phyloP scores from a whole-genome alignment of 768 basidiomycete species.

The Strobilomyces dryophilus region DNA sequence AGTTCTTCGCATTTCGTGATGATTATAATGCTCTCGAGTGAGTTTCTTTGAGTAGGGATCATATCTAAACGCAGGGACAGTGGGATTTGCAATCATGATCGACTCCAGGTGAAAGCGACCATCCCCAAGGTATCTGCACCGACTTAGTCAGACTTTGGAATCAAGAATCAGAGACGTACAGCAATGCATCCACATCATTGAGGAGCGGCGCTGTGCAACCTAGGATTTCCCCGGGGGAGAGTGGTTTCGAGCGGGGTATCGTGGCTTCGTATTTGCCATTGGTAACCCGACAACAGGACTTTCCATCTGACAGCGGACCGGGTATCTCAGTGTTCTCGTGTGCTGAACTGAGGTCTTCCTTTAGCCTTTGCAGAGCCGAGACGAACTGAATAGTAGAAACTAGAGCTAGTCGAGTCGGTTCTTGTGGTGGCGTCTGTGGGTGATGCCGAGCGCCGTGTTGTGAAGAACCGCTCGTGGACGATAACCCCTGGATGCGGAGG shows the following conservation, averaged over 20 bases:
- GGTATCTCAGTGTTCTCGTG: conserved; percentile 13
- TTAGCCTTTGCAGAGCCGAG: conserved; percentile 82
- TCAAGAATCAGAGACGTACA: conserved; percentile 48
- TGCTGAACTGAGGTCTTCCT: conserved; percentile 64
- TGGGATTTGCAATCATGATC: conserved; percentile 99
- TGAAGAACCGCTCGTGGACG: background rate
- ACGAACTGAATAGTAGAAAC: conserved; percentile 99
- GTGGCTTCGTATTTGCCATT: conserved; percentile 63
- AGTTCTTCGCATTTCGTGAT: conserved; percentile 76
- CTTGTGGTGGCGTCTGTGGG: conserved; percentile 13
- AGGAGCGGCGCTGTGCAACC: conserved; percentile 94
- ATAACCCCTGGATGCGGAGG: conserved; percentile 58
- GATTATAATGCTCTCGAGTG: conserved; percentile 88
- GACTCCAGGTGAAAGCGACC: conserved; percentile 98
- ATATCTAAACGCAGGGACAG: conserved; percentile 93
- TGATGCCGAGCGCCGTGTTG: conserved; percentile 12
- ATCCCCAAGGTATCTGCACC: conserved; percentile 88
- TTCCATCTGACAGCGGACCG: conserved; percentile 1
- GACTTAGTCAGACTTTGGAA: conserved; percentile 1
- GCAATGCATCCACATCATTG: conserved; percentile 77
- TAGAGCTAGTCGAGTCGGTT: conserved; percentile 72
- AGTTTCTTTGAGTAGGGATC: conserved; percentile 98
- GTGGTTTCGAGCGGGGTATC: conserved; percentile 84
- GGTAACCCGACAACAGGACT: conserved; percentile 36
- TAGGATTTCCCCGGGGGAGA: conserved; percentile 94